Conservation (phyloP, 1,139 yeast genomes). For the Debaryomyces sp. region DNA sequence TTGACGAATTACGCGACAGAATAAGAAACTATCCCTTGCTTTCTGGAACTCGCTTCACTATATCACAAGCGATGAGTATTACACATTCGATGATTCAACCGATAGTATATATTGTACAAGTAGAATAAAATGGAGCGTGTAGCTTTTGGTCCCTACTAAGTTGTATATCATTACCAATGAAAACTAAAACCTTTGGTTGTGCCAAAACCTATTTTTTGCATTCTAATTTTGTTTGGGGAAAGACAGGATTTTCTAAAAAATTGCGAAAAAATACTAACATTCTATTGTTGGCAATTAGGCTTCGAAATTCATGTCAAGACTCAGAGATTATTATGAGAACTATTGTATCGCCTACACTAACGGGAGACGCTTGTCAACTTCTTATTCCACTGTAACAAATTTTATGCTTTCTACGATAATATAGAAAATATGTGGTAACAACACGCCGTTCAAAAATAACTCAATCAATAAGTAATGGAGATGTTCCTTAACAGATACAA, state of each 20-base stretch:
- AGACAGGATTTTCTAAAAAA: neutral
- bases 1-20: neutral
- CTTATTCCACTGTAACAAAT: neutral
- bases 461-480: too few species aligned
- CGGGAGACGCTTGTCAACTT: neutral
- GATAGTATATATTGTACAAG: neutral
- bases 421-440: too few species aligned
- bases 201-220: neutral
- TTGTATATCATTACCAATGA: neutral
- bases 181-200: neutral
- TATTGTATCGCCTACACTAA: neutral
- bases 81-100: neutral
- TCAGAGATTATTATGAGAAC: neutral
- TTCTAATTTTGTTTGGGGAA: neutral
- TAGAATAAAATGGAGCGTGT: neutral
- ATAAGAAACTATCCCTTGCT: neutral
- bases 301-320: neutral
- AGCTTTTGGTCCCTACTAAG: neutral
- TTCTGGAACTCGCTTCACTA: neutral
- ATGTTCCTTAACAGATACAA: neutral
- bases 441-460: too few species aligned
- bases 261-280: neutral
- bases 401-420: too few species aligned
- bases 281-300: neutral
- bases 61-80: neutral